Percentiles rank a stretch among this genome's conserved stretches.
Conservation (phyloP, 495 filamentous ascomycete genomes). For the Talaromyces liani region DNA sequence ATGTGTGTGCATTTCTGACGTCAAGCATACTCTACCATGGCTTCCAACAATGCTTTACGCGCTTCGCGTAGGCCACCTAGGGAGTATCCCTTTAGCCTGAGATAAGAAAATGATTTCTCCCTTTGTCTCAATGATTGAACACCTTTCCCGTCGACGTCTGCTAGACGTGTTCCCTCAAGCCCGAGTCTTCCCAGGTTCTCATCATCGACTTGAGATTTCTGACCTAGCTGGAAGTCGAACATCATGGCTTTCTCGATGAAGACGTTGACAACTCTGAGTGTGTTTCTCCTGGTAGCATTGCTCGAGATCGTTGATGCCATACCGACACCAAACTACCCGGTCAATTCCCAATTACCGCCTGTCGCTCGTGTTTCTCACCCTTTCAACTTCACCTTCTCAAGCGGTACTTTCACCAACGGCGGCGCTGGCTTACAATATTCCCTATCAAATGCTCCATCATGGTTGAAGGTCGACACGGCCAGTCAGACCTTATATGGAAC, state of each 20-base stretch:
- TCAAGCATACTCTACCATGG: slow-evolving; percentile 42
- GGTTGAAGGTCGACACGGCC: slow-evolving; percentile 60
- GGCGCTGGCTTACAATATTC: slow-evolving; percentile 50
- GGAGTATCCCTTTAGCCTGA: slow-evolving; percentile 1
- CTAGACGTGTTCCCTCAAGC: slow-evolving; percentile 3
- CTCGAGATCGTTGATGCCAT: slow-evolving; percentile 28
- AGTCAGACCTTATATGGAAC: slow-evolving; percentile 59
- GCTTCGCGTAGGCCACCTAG: slow-evolving; percentile 19
- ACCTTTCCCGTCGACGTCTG: background rate
- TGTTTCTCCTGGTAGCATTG: slow-evolving; percentile 24
- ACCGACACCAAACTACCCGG: slow-evolving; percentile 52
- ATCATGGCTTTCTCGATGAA: background rate
- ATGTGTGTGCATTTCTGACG: slow-evolving; percentile 35
- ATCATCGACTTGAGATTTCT: slow-evolving; percentile 1
- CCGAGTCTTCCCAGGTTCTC: slow-evolving; percentile 1
- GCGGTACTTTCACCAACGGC: slow-evolving; percentile 56
- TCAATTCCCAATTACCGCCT: slow-evolving; percentile 72
- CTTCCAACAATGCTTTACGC: slow-evolving; percentile 29
- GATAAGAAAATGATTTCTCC: slow-evolving; percentile 1
- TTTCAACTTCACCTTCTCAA: slow-evolving; percentile 62
- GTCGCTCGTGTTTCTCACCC: slow-evolving; percentile 58
- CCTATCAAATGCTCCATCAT: slow-evolving; percentile 53
- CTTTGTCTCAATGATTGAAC: background rate
- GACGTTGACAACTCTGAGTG: background rate
- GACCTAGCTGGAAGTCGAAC: background rate